Evolutionary conservation across 2,329 filamentous ascomycete species (phyloP).

Genomic region (Paraphoma chrysanthemicola): DNA sequence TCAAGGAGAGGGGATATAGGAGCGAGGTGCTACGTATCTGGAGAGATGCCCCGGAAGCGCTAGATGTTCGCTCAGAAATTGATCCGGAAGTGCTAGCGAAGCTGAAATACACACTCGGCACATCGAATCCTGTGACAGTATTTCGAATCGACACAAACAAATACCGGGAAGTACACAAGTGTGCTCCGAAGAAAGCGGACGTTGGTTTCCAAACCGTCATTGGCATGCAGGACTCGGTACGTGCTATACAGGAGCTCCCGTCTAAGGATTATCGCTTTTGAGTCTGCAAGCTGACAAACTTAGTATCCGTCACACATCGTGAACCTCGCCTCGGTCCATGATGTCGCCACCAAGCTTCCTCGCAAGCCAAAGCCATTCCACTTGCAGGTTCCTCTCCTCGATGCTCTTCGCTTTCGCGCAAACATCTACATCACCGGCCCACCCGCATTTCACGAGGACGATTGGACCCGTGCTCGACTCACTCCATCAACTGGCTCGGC

Average conservation of each 20-base stretch:
- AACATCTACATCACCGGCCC: constrained; percentile 75
- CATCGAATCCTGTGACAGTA: constrained; percentile 69
- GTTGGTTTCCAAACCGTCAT: constrained; percentile 70
- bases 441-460: constrained; percentile 71
- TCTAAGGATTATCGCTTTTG: neutral
- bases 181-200: constrained; percentile 64
- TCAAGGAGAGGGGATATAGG: constrained; percentile 65
- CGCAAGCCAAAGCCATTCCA: constrained; percentile 44
- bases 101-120: constrained; percentile 70
- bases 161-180: constrained; percentile 65
- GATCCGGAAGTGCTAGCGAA: constrained; percentile 65
- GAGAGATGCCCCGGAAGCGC: constrained; percentile 61
- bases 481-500: constrained; percentile 1
- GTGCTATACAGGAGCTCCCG: constrained; percentile 10
- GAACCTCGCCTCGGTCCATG: constrained; percentile 68
- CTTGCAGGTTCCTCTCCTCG: constrained; percentile 59
- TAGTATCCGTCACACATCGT: constrained; percentile 75
- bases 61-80: constrained; percentile 55
- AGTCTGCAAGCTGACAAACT: neutral
- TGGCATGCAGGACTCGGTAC: constrained; percentile 73
- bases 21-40: constrained; percentile 70
- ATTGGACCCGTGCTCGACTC: constrained; percentile 65
- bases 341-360: constrained; percentile 65
- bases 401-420: constrained; percentile 70
- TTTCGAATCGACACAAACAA: constrained; percentile 70